A percentile compares a stretch with the other conserved stretches of the same genome.
Conservation (phyloP, 306 rosid species). For the Begonia masoniana region DNA sequence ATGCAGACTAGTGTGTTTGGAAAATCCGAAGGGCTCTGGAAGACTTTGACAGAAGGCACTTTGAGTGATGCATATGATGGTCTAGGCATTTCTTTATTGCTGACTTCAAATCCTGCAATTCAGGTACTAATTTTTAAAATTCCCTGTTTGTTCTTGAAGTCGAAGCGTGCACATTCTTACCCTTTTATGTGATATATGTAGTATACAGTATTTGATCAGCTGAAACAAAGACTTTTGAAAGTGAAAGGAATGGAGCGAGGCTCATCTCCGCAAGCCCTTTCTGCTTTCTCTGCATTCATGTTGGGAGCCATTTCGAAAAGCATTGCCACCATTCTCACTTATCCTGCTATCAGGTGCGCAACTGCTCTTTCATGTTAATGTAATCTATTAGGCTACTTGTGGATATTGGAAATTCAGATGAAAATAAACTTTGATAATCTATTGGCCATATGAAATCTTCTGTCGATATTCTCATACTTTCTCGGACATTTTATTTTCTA, state of each 20-base stretch:
- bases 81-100: slow-evolving; percentile 77
- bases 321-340: slow-evolving; percentile 71
- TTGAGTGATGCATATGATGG: slow-evolving; percentile 97
- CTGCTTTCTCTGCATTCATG: slow-evolving; percentile 74
- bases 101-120: slow-evolving; percentile 93
- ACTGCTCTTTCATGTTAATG: slow-evolving; percentile 1
- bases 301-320: slow-evolving; percentile 88
- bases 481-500: too few species aligned
- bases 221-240: slow-evolving; percentile 50
- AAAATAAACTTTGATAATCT: too few species aligned
- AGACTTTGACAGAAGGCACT: slow-evolving; percentile 76
- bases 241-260: slow-evolving; percentile 21
- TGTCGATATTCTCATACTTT: too few species aligned
- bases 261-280: slow-evolving; percentile 52
- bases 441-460: too few species aligned
- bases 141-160: not conserved
- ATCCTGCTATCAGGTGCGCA: slow-evolving; percentile 88
- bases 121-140: slow-evolving; percentile 35
- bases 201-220: slow-evolving; percentile 97
- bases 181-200: slow-evolving; percentile 15
- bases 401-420: too few species aligned
- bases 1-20: slow-evolving; percentile 97
- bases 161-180: not conserved
- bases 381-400: slow-evolving; percentile 6
- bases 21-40: slow-evolving; percentile 79